These are phyloP conservation scores for Xylariaceae sp. DNA, from an alignment of 2,329 filamentous ascomycete genomes.

Conservation along the genomic window DNA sequence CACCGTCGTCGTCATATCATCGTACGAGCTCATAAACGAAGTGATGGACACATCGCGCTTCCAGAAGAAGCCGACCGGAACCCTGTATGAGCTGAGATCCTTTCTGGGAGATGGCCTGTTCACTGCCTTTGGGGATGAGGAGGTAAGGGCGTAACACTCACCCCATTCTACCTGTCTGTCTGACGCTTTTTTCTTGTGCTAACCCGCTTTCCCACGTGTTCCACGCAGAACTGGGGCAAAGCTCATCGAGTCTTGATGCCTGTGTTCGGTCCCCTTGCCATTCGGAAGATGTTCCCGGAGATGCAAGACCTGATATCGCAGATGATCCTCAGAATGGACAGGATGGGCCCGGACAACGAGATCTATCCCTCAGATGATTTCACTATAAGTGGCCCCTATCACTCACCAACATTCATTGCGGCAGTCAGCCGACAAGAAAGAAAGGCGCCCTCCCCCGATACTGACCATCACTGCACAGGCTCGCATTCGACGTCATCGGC, in stretches of 20 bases:
- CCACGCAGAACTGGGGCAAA: conserved; percentile 13
- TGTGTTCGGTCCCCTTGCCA: conserved; percentile 11
- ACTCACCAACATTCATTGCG: too few relatives aligned
- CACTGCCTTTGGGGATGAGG: conserved; percentile 7
- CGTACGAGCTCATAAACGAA: conserved; percentile 11
- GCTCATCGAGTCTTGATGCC: conserved; percentile 14
- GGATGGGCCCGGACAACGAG: conserved; percentile 12
- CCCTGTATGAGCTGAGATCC: conserved; percentile 7
- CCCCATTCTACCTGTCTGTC: too few relatives aligned
- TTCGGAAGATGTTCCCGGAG: conserved; percentile 13
- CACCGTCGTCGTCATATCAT: conserved; percentile 5
- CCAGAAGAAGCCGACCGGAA: conserved; percentile 8
- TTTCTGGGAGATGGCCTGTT: conserved; percentile 15
- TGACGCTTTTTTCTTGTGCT: too few relatives aligned
- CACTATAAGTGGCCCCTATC: conserved; percentile 10
- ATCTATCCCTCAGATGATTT: conserved; percentile 12
- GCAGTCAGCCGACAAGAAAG: too few relatives aligned
- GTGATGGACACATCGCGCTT: conserved; percentile 12
- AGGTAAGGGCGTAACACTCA: conserved; percentile 1
- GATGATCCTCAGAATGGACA: conserved; percentile 10
- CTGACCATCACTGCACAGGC: conserved; percentile 9
- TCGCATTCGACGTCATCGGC: conserved; percentile 14
- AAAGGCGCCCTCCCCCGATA: too few relatives aligned
- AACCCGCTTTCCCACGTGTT: background rate
- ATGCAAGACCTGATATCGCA: conserved; percentile 14